Percentiles rank a stretch among this genome's conserved stretches.
These are phyloP conservation scores for Glomus cerebriforme DNA, from an alignment of 192 early-diverging fungal species.

Conservation along the genomic window DNA sequence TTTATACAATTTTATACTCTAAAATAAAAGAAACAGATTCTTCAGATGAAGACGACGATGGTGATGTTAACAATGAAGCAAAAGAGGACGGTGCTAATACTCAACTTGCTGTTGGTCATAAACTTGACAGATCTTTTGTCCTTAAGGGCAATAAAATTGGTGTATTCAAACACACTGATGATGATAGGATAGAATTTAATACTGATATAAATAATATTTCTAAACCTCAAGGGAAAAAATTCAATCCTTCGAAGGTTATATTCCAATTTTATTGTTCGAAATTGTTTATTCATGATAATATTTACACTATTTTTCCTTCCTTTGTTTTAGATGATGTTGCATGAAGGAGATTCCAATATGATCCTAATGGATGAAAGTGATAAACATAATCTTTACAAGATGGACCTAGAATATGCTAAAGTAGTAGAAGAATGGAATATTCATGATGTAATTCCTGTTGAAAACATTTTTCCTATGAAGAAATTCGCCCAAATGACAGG, in stretches of 20 bases:
- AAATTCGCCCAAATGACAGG: constrained; percentile 81
- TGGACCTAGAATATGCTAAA: constrained; percentile 91
- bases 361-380: constrained; percentile 75
- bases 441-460: constrained; percentile 68
- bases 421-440: constrained; percentile 94
- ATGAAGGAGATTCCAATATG: constrained; percentile 81
- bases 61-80: constrained; percentile 22
- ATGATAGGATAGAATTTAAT: constrained; percentile 72
- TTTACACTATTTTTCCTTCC: not conserved
- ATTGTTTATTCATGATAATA: not conserved
- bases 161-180: constrained; percentile 78
- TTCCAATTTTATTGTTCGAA: not conserved
- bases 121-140: constrained; percentile 86
- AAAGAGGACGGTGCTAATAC: constrained; percentile 53
- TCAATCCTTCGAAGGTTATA: constrained; percentile 61
- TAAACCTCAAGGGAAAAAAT: constrained; percentile 56
- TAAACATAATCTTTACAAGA: constrained; percentile 73
- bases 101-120: constrained; percentile 81
- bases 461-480: constrained; percentile 67
- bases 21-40: constrained; percentile 24
- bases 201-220: constrained; percentile 80
- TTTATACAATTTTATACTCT: not conserved
- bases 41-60: constrained; percentile 34
- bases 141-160: constrained; percentile 89
- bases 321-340: constrained; percentile 71